A percentile compares a stretch with the other conserved stretches of the same genome.
Evolutionary conservation across 768 basidiomycete genomes (phyloP).

Genomic region (Tylopilus plumbeoviolaceoides): DNA sequence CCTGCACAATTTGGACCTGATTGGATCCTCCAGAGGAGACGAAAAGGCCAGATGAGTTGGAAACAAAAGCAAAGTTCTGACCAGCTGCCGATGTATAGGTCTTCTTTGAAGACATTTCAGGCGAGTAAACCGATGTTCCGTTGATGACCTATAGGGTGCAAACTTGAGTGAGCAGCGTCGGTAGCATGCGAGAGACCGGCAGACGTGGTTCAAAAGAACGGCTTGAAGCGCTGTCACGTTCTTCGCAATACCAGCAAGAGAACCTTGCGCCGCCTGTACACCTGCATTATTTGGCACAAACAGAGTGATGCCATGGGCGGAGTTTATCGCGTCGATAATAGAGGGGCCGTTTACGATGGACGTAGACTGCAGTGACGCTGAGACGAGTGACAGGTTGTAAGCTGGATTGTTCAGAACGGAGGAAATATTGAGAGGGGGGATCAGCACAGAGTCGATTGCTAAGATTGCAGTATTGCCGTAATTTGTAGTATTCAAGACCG

Average conservation of each 20-base stretch:
- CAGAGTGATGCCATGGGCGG: slow-evolving; percentile 54
- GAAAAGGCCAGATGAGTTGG: slow-evolving; percentile 56
- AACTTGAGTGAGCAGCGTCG: neutral
- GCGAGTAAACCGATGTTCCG: slow-evolving; percentile 63
- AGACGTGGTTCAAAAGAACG: slow-evolving; percentile 59
- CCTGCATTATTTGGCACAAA: slow-evolving; percentile 62
- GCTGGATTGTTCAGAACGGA: slow-evolving; percentile 35
- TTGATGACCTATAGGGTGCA: slow-evolving; percentile 50
- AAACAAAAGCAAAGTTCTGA: slow-evolving; percentile 44
- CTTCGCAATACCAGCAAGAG: slow-evolving; percentile 30
- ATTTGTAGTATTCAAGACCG: slow-evolving; percentile 36
- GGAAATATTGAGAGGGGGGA: slow-evolving; percentile 46
- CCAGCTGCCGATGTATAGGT: slow-evolving; percentile 56
- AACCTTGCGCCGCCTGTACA: slow-evolving; percentile 35
- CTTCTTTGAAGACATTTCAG: slow-evolving; percentile 34
- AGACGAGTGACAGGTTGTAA: slow-evolving; percentile 39
- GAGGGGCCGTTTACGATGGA: slow-evolving; percentile 24
- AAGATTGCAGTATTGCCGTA: slow-evolving; percentile 44
- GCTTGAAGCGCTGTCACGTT: slow-evolving; percentile 45
- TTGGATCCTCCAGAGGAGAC: slow-evolving; percentile 43
- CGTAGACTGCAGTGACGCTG: slow-evolving; percentile 10
- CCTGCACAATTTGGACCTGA: slow-evolving; percentile 49
- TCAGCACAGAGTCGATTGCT: slow-evolving; percentile 47
- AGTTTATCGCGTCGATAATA: slow-evolving; percentile 28
- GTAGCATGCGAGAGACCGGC: slow-evolving; percentile 11